Percentiles rank a stretch among this genome's conserved stretches.
Conservation (phyloP, 2,329 filamentous ascomycete species). For the Corniculantispora saksenae region DNA sequence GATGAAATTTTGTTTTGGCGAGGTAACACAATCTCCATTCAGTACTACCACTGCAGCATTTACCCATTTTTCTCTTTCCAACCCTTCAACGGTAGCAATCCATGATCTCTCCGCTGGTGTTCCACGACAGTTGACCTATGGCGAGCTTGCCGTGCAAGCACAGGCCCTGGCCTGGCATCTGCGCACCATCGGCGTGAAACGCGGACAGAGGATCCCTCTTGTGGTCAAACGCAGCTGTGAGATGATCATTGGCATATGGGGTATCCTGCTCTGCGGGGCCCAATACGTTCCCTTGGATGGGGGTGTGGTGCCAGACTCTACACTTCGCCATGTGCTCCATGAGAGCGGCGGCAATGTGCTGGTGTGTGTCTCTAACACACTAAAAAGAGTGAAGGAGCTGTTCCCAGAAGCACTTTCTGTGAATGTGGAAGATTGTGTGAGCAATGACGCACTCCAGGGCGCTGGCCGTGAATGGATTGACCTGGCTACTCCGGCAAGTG, state of each 20-base stretch:
- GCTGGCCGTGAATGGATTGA: constrained; percentile 25
- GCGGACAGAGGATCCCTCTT: constrained; percentile 52
- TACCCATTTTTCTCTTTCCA: constrained; percentile 37
- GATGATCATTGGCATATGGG: constrained; percentile 59
- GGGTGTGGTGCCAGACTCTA: constrained; percentile 49
- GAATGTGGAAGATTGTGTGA: constrained; percentile 30
- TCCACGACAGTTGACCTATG: constrained; percentile 43
- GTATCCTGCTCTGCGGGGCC: constrained; percentile 56
- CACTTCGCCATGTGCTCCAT: constrained; percentile 50
- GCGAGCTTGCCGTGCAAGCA: constrained; percentile 42
- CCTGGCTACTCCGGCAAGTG: constrained; percentile 37
- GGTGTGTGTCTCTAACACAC: constrained; percentile 47
- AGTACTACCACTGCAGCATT: constrained; percentile 41
- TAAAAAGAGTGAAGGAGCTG: constrained; percentile 33
- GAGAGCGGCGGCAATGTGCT: constrained; percentile 47
- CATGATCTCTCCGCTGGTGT: constrained; percentile 35
- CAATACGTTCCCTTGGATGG: constrained; percentile 63
- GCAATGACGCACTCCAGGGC: not conserved
- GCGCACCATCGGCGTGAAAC: constrained; percentile 39
- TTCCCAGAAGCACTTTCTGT: constrained; percentile 28
- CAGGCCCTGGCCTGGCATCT: constrained; percentile 46
- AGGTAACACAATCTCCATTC: constrained; percentile 34
- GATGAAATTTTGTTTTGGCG: constrained; percentile 25
- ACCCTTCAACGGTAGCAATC: constrained; percentile 41
- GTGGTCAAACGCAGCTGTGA: constrained; percentile 57